These are phyloP conservation scores for Styphnolobium japonicum DNA, from an alignment of 306 rosid genomes.

Conservation along the genomic window DNA sequence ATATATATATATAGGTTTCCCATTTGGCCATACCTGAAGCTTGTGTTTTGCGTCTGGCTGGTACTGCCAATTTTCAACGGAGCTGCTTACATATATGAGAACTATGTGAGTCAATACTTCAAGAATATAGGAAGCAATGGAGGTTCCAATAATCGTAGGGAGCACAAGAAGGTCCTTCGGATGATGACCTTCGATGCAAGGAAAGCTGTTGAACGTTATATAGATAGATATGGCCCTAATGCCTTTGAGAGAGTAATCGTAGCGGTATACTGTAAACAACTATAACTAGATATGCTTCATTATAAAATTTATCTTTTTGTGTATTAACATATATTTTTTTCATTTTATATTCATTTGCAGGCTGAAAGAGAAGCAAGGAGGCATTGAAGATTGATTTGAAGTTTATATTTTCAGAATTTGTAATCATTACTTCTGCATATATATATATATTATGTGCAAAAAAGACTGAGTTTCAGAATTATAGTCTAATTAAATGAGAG, in stretches of 20 bases:
- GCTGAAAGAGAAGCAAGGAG: conserved; percentile 81
- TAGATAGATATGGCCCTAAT: conserved; percentile 53
- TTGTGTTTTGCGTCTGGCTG: conserved; percentile 69
- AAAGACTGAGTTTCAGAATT: background rate
- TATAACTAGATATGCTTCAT: background rate
- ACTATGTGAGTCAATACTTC: background rate
- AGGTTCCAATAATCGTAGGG: conserved; percentile 36
- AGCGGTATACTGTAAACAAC: conserved; percentile 39
- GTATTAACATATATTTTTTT: background rate
- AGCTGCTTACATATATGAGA: conserved; percentile 64
- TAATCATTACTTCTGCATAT: background rate
- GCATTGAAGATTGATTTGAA: conserved; percentile 36
- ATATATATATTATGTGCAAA: background rate
- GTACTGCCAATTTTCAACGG: conserved; percentile 79
- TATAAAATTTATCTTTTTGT: background rate
- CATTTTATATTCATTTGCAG: conserved; percentile 36
- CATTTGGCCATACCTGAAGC: conserved; percentile 69
- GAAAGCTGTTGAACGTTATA: conserved; percentile 55
- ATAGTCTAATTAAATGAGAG: background rate
- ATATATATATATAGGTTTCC: conserved; percentile 45
- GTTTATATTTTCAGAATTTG: background rate
- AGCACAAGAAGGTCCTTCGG: conserved; percentile 57
- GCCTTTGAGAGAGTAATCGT: conserved; percentile 61
- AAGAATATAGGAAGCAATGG: conserved; percentile 6
- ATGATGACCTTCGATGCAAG: conserved; percentile 79